Base-by-base conservation (phyloP, 306 rosid genomes). In the Trichosanthes cucumerina region DNA sequence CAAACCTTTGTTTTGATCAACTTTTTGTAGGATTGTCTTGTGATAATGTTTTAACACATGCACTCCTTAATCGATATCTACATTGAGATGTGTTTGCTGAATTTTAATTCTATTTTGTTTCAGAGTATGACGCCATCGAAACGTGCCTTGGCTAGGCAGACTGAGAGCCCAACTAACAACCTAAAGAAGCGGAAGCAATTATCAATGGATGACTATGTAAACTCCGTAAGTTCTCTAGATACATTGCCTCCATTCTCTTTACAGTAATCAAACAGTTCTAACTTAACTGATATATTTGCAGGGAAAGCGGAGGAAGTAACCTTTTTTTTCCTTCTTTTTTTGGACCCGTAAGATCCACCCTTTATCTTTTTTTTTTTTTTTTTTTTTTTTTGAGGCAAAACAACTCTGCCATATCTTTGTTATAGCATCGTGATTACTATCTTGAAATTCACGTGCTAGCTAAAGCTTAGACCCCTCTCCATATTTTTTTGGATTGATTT, bases 61-160 rank as follows among this genome's bases (percentile, higher is more conserved):
- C 26, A 18, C 2, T 19, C 33, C 13, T 28, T 43, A 10, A 39
- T 70, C 11, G 15, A n/a, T 54, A 56, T 8, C 24, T 39, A 10
- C 33, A 19, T 41, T 9, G 5, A 23, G 23, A 23, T 15, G 14
- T 44, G 38, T 50, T 44, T 28, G 57, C 54, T 75, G 53, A 33
- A 66, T 12, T 24, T n/a, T 76, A 38, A 76, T 54, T 41, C 26
- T 14, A 72, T 19, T 43, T 58, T 82, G 71, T 82, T 80, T 79
- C 97, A 95, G 99, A 86, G 80, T 82, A 78, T 85, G 90, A 89
- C 97, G 50, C 99, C 99, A 7, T 91, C 97, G 26, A 95, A 95
- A 86, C 97, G 99, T 9, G 62, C 86, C 65, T 8, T 83, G 80
- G 83, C 93, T 58, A 86, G 96, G 86, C 97, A 91, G 88, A 84